Conservation (phyloP, 1,284 basidiomycete species). For the Stereum hirsutum region DNA sequence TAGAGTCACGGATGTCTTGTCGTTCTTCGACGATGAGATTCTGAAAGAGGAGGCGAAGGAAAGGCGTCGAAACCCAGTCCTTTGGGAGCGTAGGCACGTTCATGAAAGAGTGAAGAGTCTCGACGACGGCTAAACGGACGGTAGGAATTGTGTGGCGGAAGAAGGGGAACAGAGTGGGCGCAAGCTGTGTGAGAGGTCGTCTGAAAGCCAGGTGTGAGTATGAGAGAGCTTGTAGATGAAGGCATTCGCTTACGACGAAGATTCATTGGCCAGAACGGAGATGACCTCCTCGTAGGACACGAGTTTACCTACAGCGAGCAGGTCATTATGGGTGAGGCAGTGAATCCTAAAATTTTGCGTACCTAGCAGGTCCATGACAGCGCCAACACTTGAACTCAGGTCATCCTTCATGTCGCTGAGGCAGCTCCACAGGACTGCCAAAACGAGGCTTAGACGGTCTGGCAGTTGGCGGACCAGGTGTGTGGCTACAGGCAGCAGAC, state of each 20-base stretch:
- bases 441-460: constrained; percentile 61
- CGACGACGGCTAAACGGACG: constrained; percentile 90
- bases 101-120: constrained; percentile 86
- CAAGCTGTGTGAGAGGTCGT: constrained; percentile 70
- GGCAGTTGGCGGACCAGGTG: constrained; percentile 76
- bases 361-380: constrained; percentile 96
- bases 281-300: constrained; percentile 79
- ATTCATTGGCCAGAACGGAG: constrained; percentile 58
- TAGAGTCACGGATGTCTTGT: constrained; percentile 74
- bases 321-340: constrained; percentile 7
- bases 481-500: constrained; percentile 78
- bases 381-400: constrained; percentile 91
- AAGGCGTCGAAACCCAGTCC: constrained; percentile 76
- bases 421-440: constrained; percentile 89
- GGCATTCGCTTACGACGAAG: constrained; percentile 65
- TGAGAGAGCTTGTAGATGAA: too few species aligned
- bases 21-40: constrained; percentile 94
- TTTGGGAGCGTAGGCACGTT: constrained; percentile 64
- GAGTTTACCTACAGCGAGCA: constrained; percentile 52
- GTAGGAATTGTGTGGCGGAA: constrained; percentile 95
- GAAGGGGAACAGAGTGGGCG: constrained; percentile 90
- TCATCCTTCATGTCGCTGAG: constrained; percentile 94
- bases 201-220: too few species aligned
- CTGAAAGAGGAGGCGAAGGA: constrained; percentile 86
- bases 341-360: constrained; percentile 12